Evolutionary conservation across 129 eudicot genomes (phyloP), one percentile per base, ranked within the genome.

Genomic region (Dittrichia graveolens): DNA sequence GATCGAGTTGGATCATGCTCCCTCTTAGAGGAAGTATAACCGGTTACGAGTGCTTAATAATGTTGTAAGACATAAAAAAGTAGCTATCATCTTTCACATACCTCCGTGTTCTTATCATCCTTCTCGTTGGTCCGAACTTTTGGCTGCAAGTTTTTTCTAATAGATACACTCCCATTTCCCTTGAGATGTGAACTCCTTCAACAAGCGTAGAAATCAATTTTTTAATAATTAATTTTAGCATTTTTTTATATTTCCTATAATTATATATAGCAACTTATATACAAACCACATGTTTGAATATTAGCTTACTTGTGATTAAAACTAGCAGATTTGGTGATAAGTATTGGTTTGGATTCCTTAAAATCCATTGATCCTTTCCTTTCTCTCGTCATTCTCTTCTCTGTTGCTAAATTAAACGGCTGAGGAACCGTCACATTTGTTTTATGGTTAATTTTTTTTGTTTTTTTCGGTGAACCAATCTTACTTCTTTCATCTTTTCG

Each of bases 331-430:
- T 61, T 24, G 31, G 31, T 67, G 10, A 71, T 39, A 39, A 80
- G 70, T 72, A 38, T 35, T 49, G 66, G 65, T 48, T 80, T 80
- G 11, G 79, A 7, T 42, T 34, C 59, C 39, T 67, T 43, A 9
- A 67, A 65, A 79, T 79, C 83, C 61, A 74, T 39, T 12, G 70
- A 67, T 19, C 70, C 79, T 44, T 24, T 62, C 63, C 75, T 71
- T 15, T 65, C 79, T 34, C 63, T 61, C 5, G 41, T 62, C 74
- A 14, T 80, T 71, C 78, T 81, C 63, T 71, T 62, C 58, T 75
- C 78, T 35, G 74, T 64, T 47, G 72, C 85, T 59, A 75, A 72
- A 61, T 73, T 59, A 49, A 82, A 82, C 77, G 85, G 72, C 80
- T 47, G 71, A 44, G 83, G 79, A 60, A 73, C 65, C 11, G 83